Conservation (phyloP, 2,329 filamentous ascomycete species). For the Claviceps paspali region DNA sequence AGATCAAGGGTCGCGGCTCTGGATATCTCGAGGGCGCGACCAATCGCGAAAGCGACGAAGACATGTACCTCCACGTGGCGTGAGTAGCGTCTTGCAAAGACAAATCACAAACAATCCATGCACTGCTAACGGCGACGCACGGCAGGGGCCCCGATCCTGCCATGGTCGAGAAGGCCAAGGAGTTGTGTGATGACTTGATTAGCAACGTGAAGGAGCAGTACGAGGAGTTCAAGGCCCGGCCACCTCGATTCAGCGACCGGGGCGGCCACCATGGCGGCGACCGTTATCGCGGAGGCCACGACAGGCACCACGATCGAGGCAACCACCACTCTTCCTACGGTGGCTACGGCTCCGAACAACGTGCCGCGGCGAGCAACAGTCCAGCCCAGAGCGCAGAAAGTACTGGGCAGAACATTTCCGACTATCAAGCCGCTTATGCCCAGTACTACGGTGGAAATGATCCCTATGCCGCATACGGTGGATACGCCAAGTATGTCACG, state of each 20-base stretch:
- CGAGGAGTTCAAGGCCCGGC: slow-evolving; percentile 75
- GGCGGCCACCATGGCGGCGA: slow-evolving; percentile 16
- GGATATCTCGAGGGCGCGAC: slow-evolving; percentile 84
- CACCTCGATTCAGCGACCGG: slow-evolving; percentile 47
- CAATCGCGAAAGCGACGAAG: slow-evolving; percentile 82
- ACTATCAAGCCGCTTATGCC: slow-evolving; percentile 71
- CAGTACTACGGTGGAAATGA: slow-evolving; percentile 65
- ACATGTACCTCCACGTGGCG: slow-evolving; percentile 95
- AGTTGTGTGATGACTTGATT: slow-evolving; percentile 77
- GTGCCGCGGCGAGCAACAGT: slow-evolving; percentile 19
- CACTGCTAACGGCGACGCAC: slow-evolving; percentile 2
- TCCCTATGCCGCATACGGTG: slow-evolving; percentile 82
- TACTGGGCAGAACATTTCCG: slow-evolving; percentile 19
- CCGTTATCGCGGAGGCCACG: slow-evolving; percentile 18
- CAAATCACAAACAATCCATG: too few relatives aligned
- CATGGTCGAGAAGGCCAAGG: slow-evolving; percentile 76
- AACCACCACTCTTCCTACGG: slow-evolving; percentile 15
- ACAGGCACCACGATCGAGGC: slow-evolving; percentile 14
- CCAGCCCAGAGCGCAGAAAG: slow-evolving; percentile 17
- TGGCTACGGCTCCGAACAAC: slow-evolving; percentile 15
- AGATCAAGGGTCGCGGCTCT: slow-evolving; percentile 93
- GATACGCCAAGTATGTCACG: slow-evolving; percentile 54
- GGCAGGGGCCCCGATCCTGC: slow-evolving; percentile 67
- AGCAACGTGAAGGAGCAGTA: slow-evolving; percentile 80
- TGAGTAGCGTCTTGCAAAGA: slow-evolving; percentile 29